Evolutionary conservation across 2,329 filamentous ascomycete genomes (phyloP).

Genomic region (Colletotrichum ledebouriae): DNA sequence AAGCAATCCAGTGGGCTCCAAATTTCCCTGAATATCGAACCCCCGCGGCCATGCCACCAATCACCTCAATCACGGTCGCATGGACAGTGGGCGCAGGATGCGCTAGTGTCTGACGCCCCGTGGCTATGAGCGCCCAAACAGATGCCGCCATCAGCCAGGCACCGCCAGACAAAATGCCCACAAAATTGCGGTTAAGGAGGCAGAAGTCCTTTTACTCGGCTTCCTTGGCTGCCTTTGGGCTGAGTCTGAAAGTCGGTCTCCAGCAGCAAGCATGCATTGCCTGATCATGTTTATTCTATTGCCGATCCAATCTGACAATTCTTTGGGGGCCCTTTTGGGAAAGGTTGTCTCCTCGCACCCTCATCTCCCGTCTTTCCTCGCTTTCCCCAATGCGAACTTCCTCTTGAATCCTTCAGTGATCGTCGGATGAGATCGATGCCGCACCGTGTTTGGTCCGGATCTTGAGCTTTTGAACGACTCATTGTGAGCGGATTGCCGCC

Average conservation of each 20-base stretch:
- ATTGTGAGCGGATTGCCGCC: neutral
- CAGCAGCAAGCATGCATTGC: constrained; percentile 4
- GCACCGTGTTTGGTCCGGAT: neutral
- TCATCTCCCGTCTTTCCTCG: constrained; percentile 2
- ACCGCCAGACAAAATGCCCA: constrained; percentile 5
- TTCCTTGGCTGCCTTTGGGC: too few species aligned
- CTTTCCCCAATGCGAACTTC: neutral
- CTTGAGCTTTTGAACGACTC: neutral
- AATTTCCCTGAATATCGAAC: constrained; percentile 22
- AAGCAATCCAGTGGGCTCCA: constrained; percentile 21
- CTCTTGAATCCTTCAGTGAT: constrained; percentile 13
- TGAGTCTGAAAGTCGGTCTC: neutral
- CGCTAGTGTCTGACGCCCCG: constrained; percentile 32
- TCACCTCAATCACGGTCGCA: constrained; percentile 11
- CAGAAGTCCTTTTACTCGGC: neutral
- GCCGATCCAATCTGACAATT: constrained; percentile 21
- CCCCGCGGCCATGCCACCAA: constrained; percentile 18
- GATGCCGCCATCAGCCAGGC: constrained; percentile 1
- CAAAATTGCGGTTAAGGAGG: constrained; percentile 17
- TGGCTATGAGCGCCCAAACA: constrained; percentile 16
- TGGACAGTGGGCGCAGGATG: constrained; percentile 22
- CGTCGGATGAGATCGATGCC: constrained; percentile 1
- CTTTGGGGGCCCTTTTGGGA: neutral
- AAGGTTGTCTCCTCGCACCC: constrained; percentile 8
- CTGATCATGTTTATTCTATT: neutral